Base-by-base conservation (phyloP, 2,329 filamentous ascomycete genomes). In the Colletotrichum sp. region DNA sequence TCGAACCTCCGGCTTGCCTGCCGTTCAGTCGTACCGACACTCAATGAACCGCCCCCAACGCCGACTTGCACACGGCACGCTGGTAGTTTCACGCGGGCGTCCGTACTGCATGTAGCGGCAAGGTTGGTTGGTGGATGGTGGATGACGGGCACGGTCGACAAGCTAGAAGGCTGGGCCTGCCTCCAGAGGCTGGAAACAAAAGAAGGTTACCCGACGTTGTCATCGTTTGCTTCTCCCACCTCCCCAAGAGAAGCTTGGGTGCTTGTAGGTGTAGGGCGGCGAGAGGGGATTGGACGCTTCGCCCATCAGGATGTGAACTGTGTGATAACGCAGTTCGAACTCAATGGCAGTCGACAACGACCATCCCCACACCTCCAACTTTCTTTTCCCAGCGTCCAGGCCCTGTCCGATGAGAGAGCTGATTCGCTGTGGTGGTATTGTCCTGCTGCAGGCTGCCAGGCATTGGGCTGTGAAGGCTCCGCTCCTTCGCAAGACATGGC, bases 21-120 rank as follows among this genome's bases (percentile, higher is more conserved):
- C 68, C 52, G 62, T 43, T 24, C 21, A 26, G 10, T 48, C 36
- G 24, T 58, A 32, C 24, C 5, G 26, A 32, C 36, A 30, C 26
- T 64, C 30, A 52, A 32, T 38, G n/a, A 63, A 32, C 56, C 14
- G 56, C 70, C 59, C 34, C 59, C 26, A 70, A 32, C 7, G 21
- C 21, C 26, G 56, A 28, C 71, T 32, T 26, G 73, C 32, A 67
- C 56, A 36, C 58, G 32, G 68, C 52, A 73, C 56, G 34, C 21
- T 52, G n/a, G 69, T 36, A 24, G 73, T 75, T 75, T 75, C 73
- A 75, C 43, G 69, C 69, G 30, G 69, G 62, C 56, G 56, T 63
- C 62, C 43, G 30, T 36, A 74, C 43, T 61, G 28, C 24, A 26
- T 18, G 56, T 36, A 28, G 52, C 16, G 38, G 55, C 43, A 38